Evolutionary conservation across 176 grass and related monocot genomes (phyloP).

Genomic region (Juncus effusus): DNA sequence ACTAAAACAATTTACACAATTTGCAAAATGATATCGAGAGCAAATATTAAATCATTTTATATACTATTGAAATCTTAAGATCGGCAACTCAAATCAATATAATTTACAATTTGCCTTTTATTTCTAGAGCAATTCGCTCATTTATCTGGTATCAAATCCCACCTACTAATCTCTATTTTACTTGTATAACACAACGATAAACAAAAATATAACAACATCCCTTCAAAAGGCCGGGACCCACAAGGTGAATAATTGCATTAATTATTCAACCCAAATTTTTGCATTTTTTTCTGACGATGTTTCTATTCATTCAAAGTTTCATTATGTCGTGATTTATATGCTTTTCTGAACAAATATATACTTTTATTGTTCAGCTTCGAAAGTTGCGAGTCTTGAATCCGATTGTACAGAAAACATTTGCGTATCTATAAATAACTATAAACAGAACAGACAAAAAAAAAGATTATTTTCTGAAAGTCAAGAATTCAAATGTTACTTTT

Average conservation of each 20-base stretch:
- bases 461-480: neutral
- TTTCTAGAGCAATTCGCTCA: too few relatives aligned
- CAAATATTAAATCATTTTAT: too few relatives aligned
- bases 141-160: too few relatives aligned
- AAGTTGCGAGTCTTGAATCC: conserved; percentile 57
- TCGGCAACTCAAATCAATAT: conserved; percentile 1
- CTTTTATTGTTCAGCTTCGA: conserved; percentile 45
- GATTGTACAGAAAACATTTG: conserved; percentile 80
- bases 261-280: neutral
- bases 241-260: neutral
- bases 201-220: conserved; percentile 3
- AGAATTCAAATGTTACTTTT: neutral
- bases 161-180: too few relatives aligned
- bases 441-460: neutral
- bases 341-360: neutral
- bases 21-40: too few relatives aligned
- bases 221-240: conserved; percentile 19
- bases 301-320: conserved; percentile 6
- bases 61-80: neutral
- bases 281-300: conserved; percentile 12
- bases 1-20: too few relatives aligned
- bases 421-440: conserved; percentile 78
- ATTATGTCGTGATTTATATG: conserved; percentile 3
- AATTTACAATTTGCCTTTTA: conserved; percentile 28
- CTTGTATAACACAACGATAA: too few relatives aligned